Percentiles rank a stretch among this genome's conserved stretches.
phyloP scores from a whole-genome alignment of 1,139 yeast species.

The Scheffersomyces cryptocercus region DNA sequence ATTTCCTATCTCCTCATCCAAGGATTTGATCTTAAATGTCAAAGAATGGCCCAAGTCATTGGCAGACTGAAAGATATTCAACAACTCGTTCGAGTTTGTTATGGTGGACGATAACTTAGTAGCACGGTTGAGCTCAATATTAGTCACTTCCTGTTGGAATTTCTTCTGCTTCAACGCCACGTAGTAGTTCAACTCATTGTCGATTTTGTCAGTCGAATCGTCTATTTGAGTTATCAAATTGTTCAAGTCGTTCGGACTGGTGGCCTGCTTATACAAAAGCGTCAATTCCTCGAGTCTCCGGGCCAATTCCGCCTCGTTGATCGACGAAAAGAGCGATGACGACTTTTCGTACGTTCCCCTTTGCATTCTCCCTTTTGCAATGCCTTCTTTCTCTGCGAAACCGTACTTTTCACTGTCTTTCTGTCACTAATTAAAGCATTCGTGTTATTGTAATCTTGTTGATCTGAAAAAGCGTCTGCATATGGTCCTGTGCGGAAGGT shows the following conservation, averaged over 20 bases:
- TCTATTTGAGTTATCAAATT: constrained; percentile 22
- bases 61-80: constrained; percentile 55
- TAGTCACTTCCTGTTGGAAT: constrained; percentile 38
- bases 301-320: constrained; percentile 2
- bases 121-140: constrained; percentile 39
- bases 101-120: constrained; percentile 37
- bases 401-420: too few relatives aligned
- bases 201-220: constrained; percentile 18
- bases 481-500: too few relatives aligned
- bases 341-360: not conserved
- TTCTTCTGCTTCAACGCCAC: constrained; percentile 27
- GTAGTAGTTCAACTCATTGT: constrained; percentile 27
- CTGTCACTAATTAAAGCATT: too few relatives aligned
- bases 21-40: constrained; percentile 65
- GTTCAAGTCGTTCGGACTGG: constrained; percentile 20
- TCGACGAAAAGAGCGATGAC: constrained; percentile 1
- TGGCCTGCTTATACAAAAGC: constrained; percentile 7
- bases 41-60: constrained; percentile 66
- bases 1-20: constrained; percentile 71
- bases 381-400: too few relatives aligned
- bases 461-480: too few relatives aligned
- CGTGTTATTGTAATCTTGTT: too few relatives aligned
- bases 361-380: too few relatives aligned
- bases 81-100: constrained; percentile 45
- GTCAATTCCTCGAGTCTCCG: constrained; percentile 2